Evolutionary conservation across 169 alveolate genomes (phyloP), one percentile per base, ranked within the genome.

Genomic region (Toxoplasma gondii): DNA sequence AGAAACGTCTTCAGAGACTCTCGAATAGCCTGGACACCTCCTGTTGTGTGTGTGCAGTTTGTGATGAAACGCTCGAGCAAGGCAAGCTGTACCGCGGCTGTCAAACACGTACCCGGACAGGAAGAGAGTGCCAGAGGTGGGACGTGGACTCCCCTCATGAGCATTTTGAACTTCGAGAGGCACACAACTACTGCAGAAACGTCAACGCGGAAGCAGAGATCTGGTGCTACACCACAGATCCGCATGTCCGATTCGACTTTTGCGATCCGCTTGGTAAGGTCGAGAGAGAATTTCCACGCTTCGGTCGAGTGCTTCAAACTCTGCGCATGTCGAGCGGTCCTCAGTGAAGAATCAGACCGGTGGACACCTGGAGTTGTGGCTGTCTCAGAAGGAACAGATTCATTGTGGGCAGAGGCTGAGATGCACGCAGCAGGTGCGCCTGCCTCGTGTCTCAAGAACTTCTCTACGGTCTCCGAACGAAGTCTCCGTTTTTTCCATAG

Each of bases 151-250:
- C 88, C 31, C 95, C 95, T 0, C 95, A 93, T 36, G 27, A 69
- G 10, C 95, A 93, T 34, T 39, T 39, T 7, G 88, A 34, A 1
- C 70, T 84, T 7, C 27, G 5, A 29, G 93, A 93, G 22, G 58
- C 78, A 17, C 95, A 93, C 54, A 93, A 93, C 39, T 93, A 39
- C 54, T 93, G 95, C 58, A 84, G 95, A 87, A 45, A 88, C 12
- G 54, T 93, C 31, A 44, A 41, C 31, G 74, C 43, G 34, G 93
- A 49, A 12, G 64, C 87, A 38, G 43, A 67, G 29, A 93, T 84
- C 38, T 88, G 74, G 88, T 74, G 91, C 94, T 94, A 58, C 92
- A 95, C 64, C 70, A 88, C 90, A 69, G 95, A 88, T 27, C 95
- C 95, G 0, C 70, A 86, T 34, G 88, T 70, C 12, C 58, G 91